phyloP scores from a whole-genome alignment of 495 filamentous ascomycete genomes.

The Aspergillus panamensis region DNA sequence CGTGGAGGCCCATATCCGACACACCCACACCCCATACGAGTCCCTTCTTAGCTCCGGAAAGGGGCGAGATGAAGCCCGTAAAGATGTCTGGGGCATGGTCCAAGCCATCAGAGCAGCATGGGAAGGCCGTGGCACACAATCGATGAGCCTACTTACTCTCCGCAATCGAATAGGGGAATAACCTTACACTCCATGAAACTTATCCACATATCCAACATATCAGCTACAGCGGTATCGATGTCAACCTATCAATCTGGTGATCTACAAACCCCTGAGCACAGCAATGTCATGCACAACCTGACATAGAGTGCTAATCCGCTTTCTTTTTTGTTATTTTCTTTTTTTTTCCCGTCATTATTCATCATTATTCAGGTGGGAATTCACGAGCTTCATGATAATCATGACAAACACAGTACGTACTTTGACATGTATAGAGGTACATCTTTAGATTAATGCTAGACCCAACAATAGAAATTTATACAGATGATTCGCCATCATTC shows the following conservation, averaged over 20 bases:
- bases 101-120: conserved; percentile 31
- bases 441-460: conserved; percentile 5
- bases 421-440: conserved; percentile 16
- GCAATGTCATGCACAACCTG: neutral
- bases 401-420: conserved; percentile 12
- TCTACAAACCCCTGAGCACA: neutral
- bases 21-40: conserved; percentile 48
- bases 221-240: neutral
- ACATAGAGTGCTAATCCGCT: too few species aligned
- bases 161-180: conserved; percentile 13
- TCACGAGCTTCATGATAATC: conserved; percentile 7
- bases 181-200: neutral
- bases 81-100: conserved; percentile 28
- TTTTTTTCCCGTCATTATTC: neutral
- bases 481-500: neutral
- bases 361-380: neutral
- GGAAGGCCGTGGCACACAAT: conserved; percentile 21
- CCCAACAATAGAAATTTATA: neutral
- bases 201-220: neutral
- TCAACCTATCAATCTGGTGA: neutral
- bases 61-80: conserved; percentile 25
- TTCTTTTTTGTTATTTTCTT: neutral
- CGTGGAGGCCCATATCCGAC: conserved; percentile 51
- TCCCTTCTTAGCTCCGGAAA: conserved; percentile 30
- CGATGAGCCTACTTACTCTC: conserved; percentile 16